Evolutionary conservation across 768 basidiomycete species (phyloP), one percentile per base, ranked within the genome.

Genomic region (Phlebiopsis gigantea): DNA sequence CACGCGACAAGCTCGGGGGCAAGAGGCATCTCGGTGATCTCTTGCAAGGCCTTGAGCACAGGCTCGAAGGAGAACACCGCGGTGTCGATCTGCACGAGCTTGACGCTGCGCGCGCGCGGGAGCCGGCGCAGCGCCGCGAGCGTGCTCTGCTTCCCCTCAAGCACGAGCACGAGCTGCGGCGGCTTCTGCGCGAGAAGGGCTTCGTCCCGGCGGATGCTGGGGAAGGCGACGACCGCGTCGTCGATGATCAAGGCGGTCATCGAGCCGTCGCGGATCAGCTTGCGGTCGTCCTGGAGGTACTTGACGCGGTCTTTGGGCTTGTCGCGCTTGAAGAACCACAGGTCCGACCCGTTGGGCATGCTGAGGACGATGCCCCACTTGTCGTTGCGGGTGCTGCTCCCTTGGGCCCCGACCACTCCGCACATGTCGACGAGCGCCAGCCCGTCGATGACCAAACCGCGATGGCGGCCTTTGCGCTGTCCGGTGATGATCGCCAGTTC

Each of bases 11-110:
- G 64, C 57, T 85, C 84, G 2, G 70, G 63, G 0, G 73, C 66
- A 2, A 87, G 70, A 0, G 83, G 79, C 4, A 87, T 63, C 0
- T 56, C 57, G 5, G 61, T 72, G 56, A 73, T 76, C 17, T 71
- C 62, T 65, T 88, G 78, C 24, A 88, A 71, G 1, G 76, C 79
- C 44, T 68, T 76, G n/a, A 88, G 73, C 24, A 87, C 73, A 1
- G 84, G 84, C 61, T 84, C 79, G 56, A 79, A 87, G 0, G 85
- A 71, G 62, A 85, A 88, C 5, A 85, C 66, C 0, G 83, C 81
- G 0, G 81, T 80, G 62, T 87, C 78, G 24, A 85, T 80, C 55
- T 81, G 81, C 22, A 87, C 59, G 25, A 87, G 73, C 24, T 73
- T 71, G 26, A 82, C 62, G 5, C 69, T 53, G 5, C 29, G 2